Evolutionary conservation across 2,329 filamentous ascomycete genomes (phyloP).

Genomic region (Fusarium cicatricum): DNA sequence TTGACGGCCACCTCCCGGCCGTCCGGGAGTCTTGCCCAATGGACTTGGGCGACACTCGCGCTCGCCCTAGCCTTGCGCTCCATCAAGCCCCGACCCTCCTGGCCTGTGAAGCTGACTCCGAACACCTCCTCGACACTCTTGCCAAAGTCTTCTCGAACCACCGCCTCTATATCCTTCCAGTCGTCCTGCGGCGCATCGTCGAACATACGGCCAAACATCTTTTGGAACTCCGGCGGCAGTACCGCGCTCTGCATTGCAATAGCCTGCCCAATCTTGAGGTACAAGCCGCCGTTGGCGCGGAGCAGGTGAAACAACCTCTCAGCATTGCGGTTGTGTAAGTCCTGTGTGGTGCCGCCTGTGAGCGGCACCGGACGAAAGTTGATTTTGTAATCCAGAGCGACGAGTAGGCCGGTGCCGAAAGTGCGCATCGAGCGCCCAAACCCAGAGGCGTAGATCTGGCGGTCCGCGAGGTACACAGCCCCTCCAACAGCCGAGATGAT

Average conservation of each 20-base stretch:
- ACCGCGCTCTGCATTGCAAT: constrained; percentile 98
- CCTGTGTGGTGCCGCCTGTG: constrained; percentile 75
- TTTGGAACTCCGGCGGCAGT: constrained; percentile 91
- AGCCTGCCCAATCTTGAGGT: constrained; percentile 97
- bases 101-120: constrained; percentile 81
- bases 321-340: constrained; percentile 85
- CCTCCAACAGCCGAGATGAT: constrained; percentile 68
- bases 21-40: constrained; percentile 88
- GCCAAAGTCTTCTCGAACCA: constrained; percentile 90
- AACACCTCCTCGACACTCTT: constrained; percentile 89
- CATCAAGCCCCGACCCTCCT: constrained; percentile 72
- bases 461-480: constrained; percentile 73
- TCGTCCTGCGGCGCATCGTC: constrained; percentile 95
- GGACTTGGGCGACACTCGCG: constrained; percentile 95
- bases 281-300: constrained; percentile 87
- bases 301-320: constrained; percentile 83
- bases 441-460: constrained; percentile 78
- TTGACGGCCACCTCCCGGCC: constrained; percentile 94
- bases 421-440: constrained; percentile 82
- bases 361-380: constrained; percentile 88
- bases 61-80: constrained; percentile 72
- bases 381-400: constrained; percentile 94
- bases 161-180: constrained; percentile 85
- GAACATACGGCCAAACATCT: constrained; percentile 97
- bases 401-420: constrained; percentile 79